Conservation (phyloP, 768 basidiomycete species). For the Lactarius indigo region DNA sequence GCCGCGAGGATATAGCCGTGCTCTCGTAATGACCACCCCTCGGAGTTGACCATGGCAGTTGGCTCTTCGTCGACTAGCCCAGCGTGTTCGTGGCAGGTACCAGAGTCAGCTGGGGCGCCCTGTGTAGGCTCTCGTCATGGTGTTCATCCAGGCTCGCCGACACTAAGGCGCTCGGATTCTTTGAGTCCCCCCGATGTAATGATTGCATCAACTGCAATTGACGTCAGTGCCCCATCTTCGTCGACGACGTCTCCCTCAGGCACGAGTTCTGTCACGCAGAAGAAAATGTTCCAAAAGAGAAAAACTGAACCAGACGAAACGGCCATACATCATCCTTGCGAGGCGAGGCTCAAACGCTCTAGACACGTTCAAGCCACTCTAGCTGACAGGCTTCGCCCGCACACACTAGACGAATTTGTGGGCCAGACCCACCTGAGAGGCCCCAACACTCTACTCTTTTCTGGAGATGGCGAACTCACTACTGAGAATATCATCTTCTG, state of each 20-base stretch:
- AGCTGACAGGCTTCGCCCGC: constrained; percentile 71
- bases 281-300: background rate
- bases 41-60: too few species aligned
- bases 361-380: constrained; percentile 36
- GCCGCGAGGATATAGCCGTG: background rate
- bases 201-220: background rate
- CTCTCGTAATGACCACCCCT: background rate
- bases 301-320: background rate
- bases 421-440: constrained; percentile 67
- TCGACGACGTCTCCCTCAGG: too few species aligned
- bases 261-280: too few species aligned
- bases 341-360: background rate
- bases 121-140: too few species aligned
- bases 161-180: too few species aligned
- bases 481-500: constrained; percentile 65
- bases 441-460: constrained; percentile 52
- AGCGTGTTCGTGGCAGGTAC: too few species aligned
- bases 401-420: constrained; percentile 58
- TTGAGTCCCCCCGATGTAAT: too few species aligned
- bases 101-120: too few species aligned
- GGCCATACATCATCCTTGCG: background rate
- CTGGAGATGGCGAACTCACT: constrained; percentile 46
- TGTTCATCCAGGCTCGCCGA: too few species aligned
- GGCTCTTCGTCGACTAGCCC: too few species aligned
- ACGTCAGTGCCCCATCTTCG: too few species aligned